phyloP scores from a whole-genome alignment of 352 stramenopile species.

The Phytophthora gonapodyides region DNA sequence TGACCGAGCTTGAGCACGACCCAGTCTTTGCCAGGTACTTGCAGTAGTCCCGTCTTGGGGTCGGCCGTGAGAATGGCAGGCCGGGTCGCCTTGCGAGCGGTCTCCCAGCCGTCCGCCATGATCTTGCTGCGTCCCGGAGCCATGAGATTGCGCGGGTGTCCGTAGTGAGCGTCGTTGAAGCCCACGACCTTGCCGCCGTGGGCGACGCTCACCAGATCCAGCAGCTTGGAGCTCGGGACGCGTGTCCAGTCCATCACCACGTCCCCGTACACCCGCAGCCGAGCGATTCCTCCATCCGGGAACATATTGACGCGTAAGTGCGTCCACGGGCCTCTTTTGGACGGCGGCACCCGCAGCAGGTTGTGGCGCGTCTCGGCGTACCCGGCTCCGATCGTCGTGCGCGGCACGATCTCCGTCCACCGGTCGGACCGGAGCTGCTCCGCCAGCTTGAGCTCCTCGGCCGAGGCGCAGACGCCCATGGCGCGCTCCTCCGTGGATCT shows the following conservation, averaged over 20 bases:
- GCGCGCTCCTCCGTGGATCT: constrained; percentile 46
- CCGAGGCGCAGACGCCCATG: constrained; percentile 58
- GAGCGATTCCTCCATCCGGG: constrained; percentile 92
- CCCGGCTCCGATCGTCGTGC: constrained; percentile 59
- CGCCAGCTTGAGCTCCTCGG: constrained; percentile 44
- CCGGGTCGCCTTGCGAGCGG: constrained; percentile 88
- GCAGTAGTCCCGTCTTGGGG: constrained; percentile 47
- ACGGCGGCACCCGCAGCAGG: constrained; percentile 58
- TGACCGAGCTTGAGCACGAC: constrained; percentile 91
- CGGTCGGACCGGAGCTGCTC: constrained; percentile 56
- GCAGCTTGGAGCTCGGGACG: constrained; percentile 49
- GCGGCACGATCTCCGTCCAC: constrained; percentile 71
- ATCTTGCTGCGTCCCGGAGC: constrained; percentile 81
- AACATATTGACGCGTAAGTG: constrained; percentile 94
- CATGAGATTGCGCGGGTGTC: constrained; percentile 93
- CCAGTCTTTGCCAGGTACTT: constrained; percentile 91
- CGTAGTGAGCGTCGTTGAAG: constrained; percentile 96
- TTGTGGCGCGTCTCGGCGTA: constrained; percentile 91
- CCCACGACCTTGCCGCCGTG: constrained; percentile 86
- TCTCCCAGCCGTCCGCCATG: constrained; percentile 96
- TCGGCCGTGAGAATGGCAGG: constrained; percentile 71
- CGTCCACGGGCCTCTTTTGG: constrained; percentile 64
- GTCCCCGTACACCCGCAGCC: constrained; percentile 82
- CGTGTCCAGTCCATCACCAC: constrained; percentile 70
- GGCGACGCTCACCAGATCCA: constrained; percentile 87